Percentiles rank a stretch among this genome's conserved stretches.
These are phyloP conservation scores for Fusarium sambucinum DNA, from an alignment of 2,329 filamentous ascomycete species.

Conservation along the genomic window DNA sequence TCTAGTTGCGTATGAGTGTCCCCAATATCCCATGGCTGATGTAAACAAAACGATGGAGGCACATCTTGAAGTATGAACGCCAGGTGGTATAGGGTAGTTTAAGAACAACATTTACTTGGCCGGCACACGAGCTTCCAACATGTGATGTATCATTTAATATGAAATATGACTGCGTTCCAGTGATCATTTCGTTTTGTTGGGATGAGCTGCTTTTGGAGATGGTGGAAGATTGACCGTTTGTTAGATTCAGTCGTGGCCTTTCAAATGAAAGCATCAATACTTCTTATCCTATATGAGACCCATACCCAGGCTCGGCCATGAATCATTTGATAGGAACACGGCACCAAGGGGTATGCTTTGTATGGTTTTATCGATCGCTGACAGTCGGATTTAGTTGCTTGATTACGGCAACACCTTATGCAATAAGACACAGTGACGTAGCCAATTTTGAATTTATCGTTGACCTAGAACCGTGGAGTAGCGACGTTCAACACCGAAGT, in stretches of 20 bases:
- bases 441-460: neutral
- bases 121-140: no score
- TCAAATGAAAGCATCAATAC: no score
- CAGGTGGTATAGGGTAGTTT: neutral
- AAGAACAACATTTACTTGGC: neutral
- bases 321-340: neutral
- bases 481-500: neutral
- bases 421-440: neutral
- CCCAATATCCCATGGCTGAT: neutral
- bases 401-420: neutral
- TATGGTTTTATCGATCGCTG: neutral
- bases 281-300: no score
- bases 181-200: no score
- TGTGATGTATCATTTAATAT: no score
- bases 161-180: no score
- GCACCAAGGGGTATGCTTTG: neutral
- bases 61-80: no score
- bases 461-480: neutral
- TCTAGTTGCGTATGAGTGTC: neutral
- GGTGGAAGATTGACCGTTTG: neutral
- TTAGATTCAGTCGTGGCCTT: no score
- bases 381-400: neutral
- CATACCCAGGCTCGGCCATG: neutral
- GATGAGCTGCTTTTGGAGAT: neutral
- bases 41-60: neutral